phyloP scores from a whole-genome alignment of 441 rosid genomes.

The Erysimum cheiri region DNA sequence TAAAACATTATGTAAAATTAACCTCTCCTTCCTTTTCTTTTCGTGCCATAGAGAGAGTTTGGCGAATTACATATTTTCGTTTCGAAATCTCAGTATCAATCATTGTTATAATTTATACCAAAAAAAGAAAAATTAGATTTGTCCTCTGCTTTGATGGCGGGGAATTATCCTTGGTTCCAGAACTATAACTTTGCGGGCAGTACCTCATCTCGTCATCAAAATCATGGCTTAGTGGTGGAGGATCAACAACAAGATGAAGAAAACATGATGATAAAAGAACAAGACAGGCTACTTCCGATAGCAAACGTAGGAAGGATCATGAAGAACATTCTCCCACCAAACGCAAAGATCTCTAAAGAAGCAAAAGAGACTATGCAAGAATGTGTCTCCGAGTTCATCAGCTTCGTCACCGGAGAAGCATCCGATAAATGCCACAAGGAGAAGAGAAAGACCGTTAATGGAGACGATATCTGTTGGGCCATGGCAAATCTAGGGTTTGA shows the following conservation, averaged over 20 bases:
- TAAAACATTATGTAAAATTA: slow-evolving; percentile 21
- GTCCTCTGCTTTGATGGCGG: slow-evolving; percentile 33
- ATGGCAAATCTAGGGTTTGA: slow-evolving; percentile 77
- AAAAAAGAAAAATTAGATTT: background rate
- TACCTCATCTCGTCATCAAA: slow-evolving; percentile 41
- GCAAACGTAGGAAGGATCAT: slow-evolving; percentile 84
- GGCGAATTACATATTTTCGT: slow-evolving; percentile 10
- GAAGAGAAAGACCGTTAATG: slow-evolving; percentile 80
- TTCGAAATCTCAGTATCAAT: background rate
- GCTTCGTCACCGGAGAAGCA: slow-evolving; percentile 86
- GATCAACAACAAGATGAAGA: slow-evolving; percentile 41
- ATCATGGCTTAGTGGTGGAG: slow-evolving; percentile 44
- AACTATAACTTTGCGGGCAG: slow-evolving; percentile 41
- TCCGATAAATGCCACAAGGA: slow-evolving; percentile 81
- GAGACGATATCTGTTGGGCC: slow-evolving; percentile 90
- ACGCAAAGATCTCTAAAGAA: slow-evolving; percentile 82
- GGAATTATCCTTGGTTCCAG: slow-evolving; percentile 34
- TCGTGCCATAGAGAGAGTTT: slow-evolving; percentile 1
- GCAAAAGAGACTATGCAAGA: slow-evolving; percentile 89
- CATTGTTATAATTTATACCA: background rate
- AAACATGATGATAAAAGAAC: slow-evolving; percentile 55
- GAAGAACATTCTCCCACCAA: slow-evolving; percentile 81
- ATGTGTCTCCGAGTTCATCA: slow-evolving; percentile 87
- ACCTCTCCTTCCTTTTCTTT: background rate
- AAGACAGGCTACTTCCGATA: slow-evolving; percentile 80